Evolutionary conservation across 1,139 yeast species (phyloP), one percentile per base, ranked within the genome.

Genomic region (Lodderomyces theae): DNA sequence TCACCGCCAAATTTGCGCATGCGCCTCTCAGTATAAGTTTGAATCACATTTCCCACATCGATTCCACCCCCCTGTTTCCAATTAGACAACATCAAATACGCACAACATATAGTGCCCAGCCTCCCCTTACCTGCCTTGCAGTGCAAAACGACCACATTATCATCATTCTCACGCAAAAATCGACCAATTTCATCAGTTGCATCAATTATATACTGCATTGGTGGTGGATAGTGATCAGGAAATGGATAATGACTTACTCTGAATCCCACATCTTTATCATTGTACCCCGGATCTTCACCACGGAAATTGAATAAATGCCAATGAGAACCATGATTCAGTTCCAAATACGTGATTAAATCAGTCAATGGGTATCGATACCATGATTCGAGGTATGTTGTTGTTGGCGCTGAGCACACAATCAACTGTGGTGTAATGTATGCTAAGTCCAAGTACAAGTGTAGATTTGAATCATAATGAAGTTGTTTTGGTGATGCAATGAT

Each of bases 91-190:
- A 89, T 80, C 45, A 90, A 58, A 53, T 80, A 85, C 0, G 90
- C 87, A 51, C 89, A 79, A 2, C 77, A 75, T 3, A 87, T 63
- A 0, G 90, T 77, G 0, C 97, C 97, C 0, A 95, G 82, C 25
- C 97, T 66, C 0, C 97, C 97, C 57, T 88, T 90, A 0, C 97
- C 97, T 44, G 88, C 89, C 53, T 86, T 82, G 56, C 97, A 92
- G 56, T 92, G 97, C 8, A 90, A 61, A 0, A 89, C 74, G 0
- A 86, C 94, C 1, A 81, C 80, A 47, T 76, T 73, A 0, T 57
- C 44, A 0, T 56, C 54, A 4, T 51, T 49, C 2, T 46, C 22
- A 1, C 35, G 25, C 24, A 84, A 53, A 48, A 60, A 82, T 1
- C 51, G 49, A 37, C 71, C 63, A 8, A 90, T 73, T 1, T 72